These are phyloP conservation scores for Coriolopsis trogii DNA, from an alignment of 1,284 basidiomycete species.

Conservation along the genomic window DNA sequence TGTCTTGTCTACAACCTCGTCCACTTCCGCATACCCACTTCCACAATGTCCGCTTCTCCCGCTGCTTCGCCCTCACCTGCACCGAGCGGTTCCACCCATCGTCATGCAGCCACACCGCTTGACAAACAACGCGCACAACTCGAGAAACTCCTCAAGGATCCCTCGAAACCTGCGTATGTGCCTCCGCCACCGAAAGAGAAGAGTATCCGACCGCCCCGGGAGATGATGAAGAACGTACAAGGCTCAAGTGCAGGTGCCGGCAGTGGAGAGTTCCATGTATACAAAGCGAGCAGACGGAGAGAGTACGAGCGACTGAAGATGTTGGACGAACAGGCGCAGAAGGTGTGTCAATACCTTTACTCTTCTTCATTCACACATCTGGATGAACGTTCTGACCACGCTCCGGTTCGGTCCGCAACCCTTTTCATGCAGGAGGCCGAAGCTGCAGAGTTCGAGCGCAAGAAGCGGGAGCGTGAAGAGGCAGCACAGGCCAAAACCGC, in stretches of 20 bases:
- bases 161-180: conserved; percentile 76
- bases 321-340: conserved; percentile 82
- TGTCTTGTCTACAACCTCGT: no score
- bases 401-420: no score
- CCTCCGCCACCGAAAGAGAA: conserved; percentile 80
- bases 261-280: conserved; percentile 97
- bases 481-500: conserved; percentile 84
- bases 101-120: conserved; percentile 71
- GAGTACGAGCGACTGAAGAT: conserved; percentile 95
- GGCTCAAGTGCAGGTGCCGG: conserved; percentile 93
- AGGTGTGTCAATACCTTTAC: conserved; percentile 53
- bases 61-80: conserved; percentile 29
- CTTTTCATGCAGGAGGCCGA: conserved; percentile 59
- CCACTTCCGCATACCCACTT: not conserved
- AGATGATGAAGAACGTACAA: conserved; percentile 99
- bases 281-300: conserved; percentile 91
- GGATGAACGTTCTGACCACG: no score
- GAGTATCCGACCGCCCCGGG: conserved; percentile 75
- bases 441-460: conserved; percentile 65
- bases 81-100: conserved; percentile 36
- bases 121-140: conserved; percentile 80
- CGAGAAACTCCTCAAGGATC: conserved; percentile 86
- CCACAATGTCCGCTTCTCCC: conserved; percentile 30
- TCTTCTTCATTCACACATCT: no score
- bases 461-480: conserved; percentile 65